A percentile compares a stretch with the other conserved stretches of the same genome.
Evolutionary conservation across 2,329 filamentous ascomycete genomes (phyloP).

Genomic region (Immersiporthe knoxdaviesiana): DNA sequence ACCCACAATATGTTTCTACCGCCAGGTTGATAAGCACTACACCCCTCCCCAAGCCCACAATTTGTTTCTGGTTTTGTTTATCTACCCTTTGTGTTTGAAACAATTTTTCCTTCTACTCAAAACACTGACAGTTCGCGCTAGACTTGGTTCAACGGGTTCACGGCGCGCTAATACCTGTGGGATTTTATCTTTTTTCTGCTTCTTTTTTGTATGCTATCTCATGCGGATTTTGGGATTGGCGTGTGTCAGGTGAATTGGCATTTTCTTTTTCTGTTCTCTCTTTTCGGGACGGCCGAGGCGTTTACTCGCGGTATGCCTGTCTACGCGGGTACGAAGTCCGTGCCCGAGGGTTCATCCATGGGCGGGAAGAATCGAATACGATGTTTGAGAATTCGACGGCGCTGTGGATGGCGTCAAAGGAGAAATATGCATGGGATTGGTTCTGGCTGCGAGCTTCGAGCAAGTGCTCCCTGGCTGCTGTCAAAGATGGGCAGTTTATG

Average conservation of each 20-base stretch:
- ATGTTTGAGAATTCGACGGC: neutral
- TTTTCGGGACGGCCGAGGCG: neutral
- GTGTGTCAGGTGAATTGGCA: neutral
- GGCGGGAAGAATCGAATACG: neutral
- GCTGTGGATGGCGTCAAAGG: neutral
- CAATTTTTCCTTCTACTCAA: neutral
- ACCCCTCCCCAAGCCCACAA: neutral
- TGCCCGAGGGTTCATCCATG: neutral
- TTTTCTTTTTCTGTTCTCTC: neutral
- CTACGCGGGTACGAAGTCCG: neutral
- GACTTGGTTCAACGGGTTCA: neutral
- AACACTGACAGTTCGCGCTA: conserved; percentile 7
- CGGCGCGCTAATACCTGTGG: neutral
- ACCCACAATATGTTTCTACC: neutral
- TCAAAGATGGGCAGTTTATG: neutral
- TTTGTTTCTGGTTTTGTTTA: neutral
- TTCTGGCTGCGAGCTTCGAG: neutral
- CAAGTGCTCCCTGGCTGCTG: too few species aligned
- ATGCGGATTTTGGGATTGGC: neutral
- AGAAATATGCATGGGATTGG: neutral
- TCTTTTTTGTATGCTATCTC: neutral
- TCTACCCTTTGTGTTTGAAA: neutral
- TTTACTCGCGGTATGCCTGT: neutral
- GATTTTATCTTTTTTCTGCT: too few species aligned
- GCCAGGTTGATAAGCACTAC: neutral